Base-by-base conservation (phyloP, 2,329 filamentous ascomycete species). In the Colletotrichum spaethianum region DNA sequence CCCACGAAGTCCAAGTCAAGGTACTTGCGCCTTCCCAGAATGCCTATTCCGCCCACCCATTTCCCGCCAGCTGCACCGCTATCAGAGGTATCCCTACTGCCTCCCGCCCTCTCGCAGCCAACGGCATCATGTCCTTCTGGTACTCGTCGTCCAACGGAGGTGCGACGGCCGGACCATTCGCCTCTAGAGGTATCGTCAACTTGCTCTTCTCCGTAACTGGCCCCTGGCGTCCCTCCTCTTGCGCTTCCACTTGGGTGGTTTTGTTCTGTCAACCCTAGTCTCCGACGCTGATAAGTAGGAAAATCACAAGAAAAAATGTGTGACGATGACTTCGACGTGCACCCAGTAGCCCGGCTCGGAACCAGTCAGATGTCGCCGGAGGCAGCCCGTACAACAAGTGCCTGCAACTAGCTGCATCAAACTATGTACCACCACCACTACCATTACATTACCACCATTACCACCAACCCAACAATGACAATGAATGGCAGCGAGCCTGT, bases 251-350 rank as follows among this genome's bases (percentile, higher is more conserved):
- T 60, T 68, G 60, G 65, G 65, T 72, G 69, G 59, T 72, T 72
- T 72, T 40, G 69, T 72, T 48, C 44, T 72, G 69, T 72, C 69
- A 72, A 69, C 69, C 69, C 65, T 72, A 64, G 69, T 72, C 65
- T 38, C 52, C 69, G 52, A 57, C 50, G 57, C 42, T 69, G 59
- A 69, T 67, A 69, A 61, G 65, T 69, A 72, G 44, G 28, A 61
- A 69, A 53, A 63, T 50, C 52, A 52, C 57, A 36, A 40, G 38
- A 18, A 46, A 48, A 57, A 60, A 55, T 9, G 69, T 69, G 69
- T 69, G 53, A 72, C 65, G 59, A 69, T 64, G 65, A 55, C 65
- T 63, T 72, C 65, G 53, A 69, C 38, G 40, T 48, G 63, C 68
- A 31, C 40, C 28, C 44, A 59, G 33, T n/a, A 33, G 52, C 62